Evolutionary conservation across 306 rosid genomes (phyloP), one percentile per base, ranked within the genome.

Genomic region (Quillaja saponaria): DNA sequence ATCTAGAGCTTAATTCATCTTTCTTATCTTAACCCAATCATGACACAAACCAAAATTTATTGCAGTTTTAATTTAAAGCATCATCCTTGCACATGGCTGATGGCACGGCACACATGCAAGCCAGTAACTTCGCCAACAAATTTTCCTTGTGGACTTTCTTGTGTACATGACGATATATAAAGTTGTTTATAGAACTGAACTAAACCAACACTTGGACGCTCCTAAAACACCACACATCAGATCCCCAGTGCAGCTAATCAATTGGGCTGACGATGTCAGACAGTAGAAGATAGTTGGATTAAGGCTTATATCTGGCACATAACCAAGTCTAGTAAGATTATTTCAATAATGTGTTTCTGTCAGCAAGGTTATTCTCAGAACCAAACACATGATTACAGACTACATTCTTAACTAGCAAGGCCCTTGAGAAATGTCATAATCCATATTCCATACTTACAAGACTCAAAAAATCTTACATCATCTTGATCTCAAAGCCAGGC

Each of bases 61-160:
- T 20, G 37, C 45, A 17, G 57, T 61, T 64, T 77, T 78, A 58
- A 70, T 66, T 34, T 68, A 61, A 38, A 51, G 48, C 75, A 63
- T 64, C 80, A 70, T 49, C 58, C 49, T 49, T 37, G 71, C 77
- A 64, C 64, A 59, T 60, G 81, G n/a, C n/a, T n/a, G n/a, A n/a
- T n/a, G n/a, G n/a, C n/a, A n/a, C n/a, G n/a, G 58, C 78, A 71
- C 81, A 60, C 69, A 55, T 81, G 78, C 70, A 64, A 19, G 19
- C 57, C 61, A 25, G 31, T 25, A 25, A 25, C 4, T 25, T 25
- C 4, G 31, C 31, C 31, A 25, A 25, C 31, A 25, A 25, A 25
- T 25, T 25, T 25, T 25, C 31, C 4, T 4, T 25, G 31, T 25
- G 31, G 31, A 25, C 31, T 25, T 25, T 25, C 4, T 4, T 25